Evolutionary conservation across 1,139 yeast genomes (phyloP).

Genomic region (Geotrichum aggregatum): DNA sequence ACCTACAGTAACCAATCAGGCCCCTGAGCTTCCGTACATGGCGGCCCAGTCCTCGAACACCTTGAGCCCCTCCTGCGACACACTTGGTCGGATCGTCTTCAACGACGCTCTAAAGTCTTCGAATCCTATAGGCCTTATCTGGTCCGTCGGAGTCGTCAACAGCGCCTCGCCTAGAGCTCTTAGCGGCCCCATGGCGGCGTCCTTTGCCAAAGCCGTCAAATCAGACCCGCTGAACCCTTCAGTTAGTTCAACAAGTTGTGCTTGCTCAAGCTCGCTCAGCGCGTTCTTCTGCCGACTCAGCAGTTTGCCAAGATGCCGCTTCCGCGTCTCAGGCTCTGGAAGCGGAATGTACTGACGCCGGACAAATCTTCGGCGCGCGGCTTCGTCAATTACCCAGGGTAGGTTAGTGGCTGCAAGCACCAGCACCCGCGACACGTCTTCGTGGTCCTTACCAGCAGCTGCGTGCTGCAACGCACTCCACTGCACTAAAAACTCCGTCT

Average conservation of each 20-base stretch:
- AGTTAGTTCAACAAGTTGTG: conserved; percentile 56
- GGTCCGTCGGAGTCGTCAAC: conserved; percentile 77
- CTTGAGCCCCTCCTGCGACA: conserved; percentile 75
- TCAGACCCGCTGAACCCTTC: conserved; percentile 80
- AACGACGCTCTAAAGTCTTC: conserved; percentile 75
- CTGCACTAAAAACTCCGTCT: conserved; percentile 89
- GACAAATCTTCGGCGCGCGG: conserved; percentile 92
- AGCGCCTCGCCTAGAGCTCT: conserved; percentile 86
- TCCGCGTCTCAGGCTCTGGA: conserved; percentile 82
- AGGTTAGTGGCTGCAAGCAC: conserved; percentile 93
- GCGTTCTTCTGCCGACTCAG: conserved; percentile 69
- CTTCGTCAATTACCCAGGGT: conserved; percentile 98
- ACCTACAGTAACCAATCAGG: conserved; percentile 29
- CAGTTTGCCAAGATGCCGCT: conserved; percentile 65
- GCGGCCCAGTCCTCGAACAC: conserved; percentile 88
- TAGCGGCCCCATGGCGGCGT: conserved; percentile 97
- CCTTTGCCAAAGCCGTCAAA: conserved; percentile 91
- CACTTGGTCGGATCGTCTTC: conserved; percentile 86
- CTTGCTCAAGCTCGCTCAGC: conserved; percentile 59
- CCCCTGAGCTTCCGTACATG: conserved; percentile 89
- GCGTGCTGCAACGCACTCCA: conserved; percentile 95
- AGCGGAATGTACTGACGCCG: conserved; percentile 91
- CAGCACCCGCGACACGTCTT: conserved; percentile 69
- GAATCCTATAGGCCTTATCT: conserved; percentile 73
- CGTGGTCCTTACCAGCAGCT: conserved; percentile 66